phyloP scores from a whole-genome alignment of 2,329 filamentous ascomycete species.

The Pseudofabraea citricarpa region DNA sequence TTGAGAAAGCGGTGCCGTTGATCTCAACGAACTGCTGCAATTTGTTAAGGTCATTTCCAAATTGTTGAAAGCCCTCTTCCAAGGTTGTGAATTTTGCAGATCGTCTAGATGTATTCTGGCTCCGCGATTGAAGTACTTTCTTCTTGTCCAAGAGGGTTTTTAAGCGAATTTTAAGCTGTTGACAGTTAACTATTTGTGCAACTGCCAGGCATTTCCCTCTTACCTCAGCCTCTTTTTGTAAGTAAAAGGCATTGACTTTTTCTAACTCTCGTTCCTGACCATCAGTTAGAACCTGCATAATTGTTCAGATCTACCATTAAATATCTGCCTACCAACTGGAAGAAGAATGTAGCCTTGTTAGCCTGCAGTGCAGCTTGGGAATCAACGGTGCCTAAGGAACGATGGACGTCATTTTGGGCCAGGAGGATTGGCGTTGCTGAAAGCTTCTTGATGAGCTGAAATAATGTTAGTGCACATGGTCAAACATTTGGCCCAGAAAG shows the following conservation, averaged over 20 bases:
- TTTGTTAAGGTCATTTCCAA: slow-evolving; percentile 94
- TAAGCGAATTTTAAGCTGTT: slow-evolving; percentile 83
- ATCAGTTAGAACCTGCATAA: slow-evolving; percentile 32
- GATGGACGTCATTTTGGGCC: slow-evolving; percentile 63
- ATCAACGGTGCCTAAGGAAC: slow-evolving; percentile 50
- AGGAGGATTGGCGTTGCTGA: slow-evolving; percentile 83
- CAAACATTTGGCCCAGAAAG: slow-evolving; percentile 11
- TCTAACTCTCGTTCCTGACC: slow-evolving; percentile 89
- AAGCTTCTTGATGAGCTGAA: slow-evolving; percentile 94
- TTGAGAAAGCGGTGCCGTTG: slow-evolving; percentile 96
- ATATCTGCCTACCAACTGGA: slow-evolving; percentile 87
- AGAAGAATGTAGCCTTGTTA: slow-evolving; percentile 98
- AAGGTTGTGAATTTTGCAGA: slow-evolving; percentile 92
- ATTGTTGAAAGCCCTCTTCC: slow-evolving; percentile 95
- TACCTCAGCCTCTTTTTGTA: slow-evolving; percentile 98
- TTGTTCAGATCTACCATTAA: slow-evolving; percentile 14
- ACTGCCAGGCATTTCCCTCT: neutral
- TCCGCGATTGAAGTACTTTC: slow-evolving; percentile 77
- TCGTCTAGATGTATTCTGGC: slow-evolving; percentile 71
- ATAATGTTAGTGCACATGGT: slow-evolving; percentile 20
- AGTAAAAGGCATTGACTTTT: slow-evolving; percentile 96
- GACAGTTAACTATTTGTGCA: slow-evolving; percentile 8
- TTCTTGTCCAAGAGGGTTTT: slow-evolving; percentile 95
- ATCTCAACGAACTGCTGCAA: slow-evolving; percentile 98
- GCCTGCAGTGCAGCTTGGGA: slow-evolving; percentile 88